These are phyloP conservation scores for Scalesia atractyloides DNA, from an alignment of 129 eudicot genomes.

Conservation along the genomic window DNA sequence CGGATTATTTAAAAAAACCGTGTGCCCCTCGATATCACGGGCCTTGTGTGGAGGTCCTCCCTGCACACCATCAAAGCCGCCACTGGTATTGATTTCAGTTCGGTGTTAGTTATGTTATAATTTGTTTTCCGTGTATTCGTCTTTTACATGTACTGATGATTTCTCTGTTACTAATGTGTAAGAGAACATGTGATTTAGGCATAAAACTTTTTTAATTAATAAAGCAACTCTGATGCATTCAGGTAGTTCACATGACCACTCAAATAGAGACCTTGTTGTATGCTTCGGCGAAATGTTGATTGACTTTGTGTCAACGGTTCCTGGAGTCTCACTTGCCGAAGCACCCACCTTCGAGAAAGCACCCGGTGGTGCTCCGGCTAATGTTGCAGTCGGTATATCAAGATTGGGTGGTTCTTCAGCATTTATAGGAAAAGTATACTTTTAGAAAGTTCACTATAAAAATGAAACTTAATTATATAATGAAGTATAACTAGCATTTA, in stretches of 20 bases:
- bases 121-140: too few species aligned
- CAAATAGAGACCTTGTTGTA: conserved; percentile 23
- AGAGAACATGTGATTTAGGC: too few species aligned
- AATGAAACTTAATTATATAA: background rate
- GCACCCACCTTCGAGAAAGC: conserved; percentile 84
- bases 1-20: too few species aligned
- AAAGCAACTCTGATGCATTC: background rate
- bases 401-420: conserved; percentile 82
- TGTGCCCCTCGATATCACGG: too few species aligned
- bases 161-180: background rate
- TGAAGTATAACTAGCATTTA: background rate
- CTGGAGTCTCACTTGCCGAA: conserved; percentile 86
- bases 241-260: conserved; percentile 18
- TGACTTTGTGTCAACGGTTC: conserved; percentile 78
- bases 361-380: conserved; percentile 96
- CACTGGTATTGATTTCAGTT: too few species aligned
- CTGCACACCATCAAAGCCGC: too few species aligned
- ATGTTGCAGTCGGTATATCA: conserved; percentile 84
- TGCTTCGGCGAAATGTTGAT: conserved; percentile 91
- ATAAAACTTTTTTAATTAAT: background rate
- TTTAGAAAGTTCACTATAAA: background rate
- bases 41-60: too few species aligned
- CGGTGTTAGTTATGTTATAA: too few species aligned
- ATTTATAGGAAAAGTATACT: conserved; percentile 72
- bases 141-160: background rate